Evolutionary conservation across 2,329 filamentous ascomycete genomes (phyloP).

Genomic region (Meredithiella fracta): DNA sequence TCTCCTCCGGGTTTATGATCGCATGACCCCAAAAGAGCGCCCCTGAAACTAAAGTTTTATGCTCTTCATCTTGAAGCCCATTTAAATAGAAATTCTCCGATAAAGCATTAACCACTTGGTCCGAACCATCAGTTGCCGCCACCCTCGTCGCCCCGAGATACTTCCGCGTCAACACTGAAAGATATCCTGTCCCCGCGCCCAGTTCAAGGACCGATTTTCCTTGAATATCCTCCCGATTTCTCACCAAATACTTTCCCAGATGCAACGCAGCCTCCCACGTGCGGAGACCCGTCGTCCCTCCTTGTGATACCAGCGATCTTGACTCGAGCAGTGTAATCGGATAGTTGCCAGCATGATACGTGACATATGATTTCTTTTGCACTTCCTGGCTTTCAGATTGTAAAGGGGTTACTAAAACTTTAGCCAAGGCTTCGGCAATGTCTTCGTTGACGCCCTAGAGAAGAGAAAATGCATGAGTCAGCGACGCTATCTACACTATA

Average conservation of each 20-base stretch:
- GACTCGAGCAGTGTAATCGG: conserved; percentile 52
- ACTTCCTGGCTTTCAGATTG: conserved; percentile 48
- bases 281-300: conserved; percentile 57
- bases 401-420: conserved; percentile 45
- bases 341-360: conserved; percentile 39
- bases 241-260: conserved; percentile 50
- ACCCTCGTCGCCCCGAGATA: conserved; percentile 42
- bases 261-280: conserved; percentile 73
- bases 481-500: not conserved
- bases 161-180: conserved; percentile 58
- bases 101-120: conserved; percentile 51
- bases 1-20: conserved; percentile 32
- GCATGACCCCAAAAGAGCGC: conserved; percentile 46
- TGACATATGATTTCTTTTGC: conserved; percentile 59
- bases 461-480: conserved; percentile 3
- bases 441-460: conserved; percentile 66
- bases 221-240: conserved; percentile 28
- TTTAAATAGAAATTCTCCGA: conserved; percentile 55
- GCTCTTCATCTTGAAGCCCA: conserved; percentile 33
- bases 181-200: conserved; percentile 59
- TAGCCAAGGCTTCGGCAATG: conserved; percentile 52
- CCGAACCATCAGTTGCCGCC: conserved; percentile 58
- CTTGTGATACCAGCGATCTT: conserved; percentile 49
- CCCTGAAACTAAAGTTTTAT: conserved; percentile 12
- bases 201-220: conserved; percentile 51